Base-by-base conservation (phyloP, 805 yeast genomes). In the Teunomyces panamensis region DNA sequence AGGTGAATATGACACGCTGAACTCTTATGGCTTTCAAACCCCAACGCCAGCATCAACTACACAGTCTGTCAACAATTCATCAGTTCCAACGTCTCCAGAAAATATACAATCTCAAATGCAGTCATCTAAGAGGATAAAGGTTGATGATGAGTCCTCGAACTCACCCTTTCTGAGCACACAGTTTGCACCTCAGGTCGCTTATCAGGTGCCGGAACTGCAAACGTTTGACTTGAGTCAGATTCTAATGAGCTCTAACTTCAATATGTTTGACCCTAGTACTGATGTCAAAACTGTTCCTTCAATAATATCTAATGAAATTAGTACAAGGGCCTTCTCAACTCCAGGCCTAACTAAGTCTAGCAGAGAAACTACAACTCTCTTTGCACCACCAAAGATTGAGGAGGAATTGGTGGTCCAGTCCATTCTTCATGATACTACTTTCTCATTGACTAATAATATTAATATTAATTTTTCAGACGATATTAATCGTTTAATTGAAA, bases 281-380 rank as follows among this genome's bases (percentile, higher is more conserved):
- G 32, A 39, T 20, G 9, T 39, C 13, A 35, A 17, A 26, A 4
- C 20, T 24, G 39, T 20, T 10, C 41, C 41, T 7, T 17, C 27
- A 17, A 14, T 29, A 24, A 26, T 16, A 11, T 7, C 42, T 9
- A 35, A 1, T 20, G 29, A 39, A 29, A 33, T 29, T 14, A 26
- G 9, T 43, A 13, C 48, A 9, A 34, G 62, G 2, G 58, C 59
- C 26, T 47, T 52, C 9, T 56, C 59, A 1, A 57, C 49, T 10
- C 62, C 62, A 14, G 56, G 55, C 57, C 45, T 58, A 45, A 48
- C 45, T 35, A 35, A 37, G 33, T 50, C 20, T 34, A 44, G 35
- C 29, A 39, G 37, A 42, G 49, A 34, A 17, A 47, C 51, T n/a
- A 11, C 45, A 30, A 26, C 55, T 3, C 43, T 52, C n/a, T 52